A percentile compares a stretch with the other conserved stretches of the same genome.
phyloP scores from a whole-genome alignment of 2,329 filamentous ascomycete genomes.

The Stagonosporopsis tanaceti region DNA sequence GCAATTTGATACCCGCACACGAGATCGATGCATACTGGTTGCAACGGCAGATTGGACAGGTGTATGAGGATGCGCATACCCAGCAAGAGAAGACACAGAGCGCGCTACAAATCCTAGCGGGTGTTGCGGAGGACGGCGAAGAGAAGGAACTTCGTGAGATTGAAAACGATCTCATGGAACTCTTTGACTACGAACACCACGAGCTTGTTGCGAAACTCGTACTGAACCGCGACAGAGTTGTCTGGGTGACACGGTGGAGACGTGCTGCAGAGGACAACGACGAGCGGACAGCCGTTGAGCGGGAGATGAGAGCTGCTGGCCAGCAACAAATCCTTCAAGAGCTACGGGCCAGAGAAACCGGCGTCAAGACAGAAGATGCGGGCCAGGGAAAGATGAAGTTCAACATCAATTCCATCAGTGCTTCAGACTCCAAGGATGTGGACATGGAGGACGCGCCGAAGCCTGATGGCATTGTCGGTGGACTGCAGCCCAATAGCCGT shows the following conservation, averaged over 20 bases:
- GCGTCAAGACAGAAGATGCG: conserved; percentile 62
- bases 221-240: conserved; percentile 89
- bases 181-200: conserved; percentile 97
- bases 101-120: conserved; percentile 83
- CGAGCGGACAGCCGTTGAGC: conserved; percentile 78
- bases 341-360: conserved; percentile 74
- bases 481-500: conserved; percentile 85
- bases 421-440: conserved; percentile 66
- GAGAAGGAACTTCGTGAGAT: conserved; percentile 90
- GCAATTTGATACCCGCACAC: conserved; percentile 75
- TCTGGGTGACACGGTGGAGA: conserved; percentile 91
- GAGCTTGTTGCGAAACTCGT: conserved; percentile 92
- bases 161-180: conserved; percentile 97
- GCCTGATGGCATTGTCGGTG: conserved; percentile 70
- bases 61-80: conserved; percentile 90
- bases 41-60: conserved; percentile 85
- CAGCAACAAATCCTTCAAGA: conserved; percentile 88
- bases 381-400: conserved; percentile 82
- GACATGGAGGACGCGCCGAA: conserved; percentile 50
- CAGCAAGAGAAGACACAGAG: conserved; percentile 92
- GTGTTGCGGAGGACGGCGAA: conserved; percentile 76
- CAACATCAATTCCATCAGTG: conserved; percentile 85
- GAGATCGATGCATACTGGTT: conserved; percentile 98
- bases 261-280: conserved; percentile 79
- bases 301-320: conserved; percentile 90